phyloP scores from a whole-genome alignment of 2,329 filamentous ascomycete genomes.

The Aspergillus aculeatinus region DNA sequence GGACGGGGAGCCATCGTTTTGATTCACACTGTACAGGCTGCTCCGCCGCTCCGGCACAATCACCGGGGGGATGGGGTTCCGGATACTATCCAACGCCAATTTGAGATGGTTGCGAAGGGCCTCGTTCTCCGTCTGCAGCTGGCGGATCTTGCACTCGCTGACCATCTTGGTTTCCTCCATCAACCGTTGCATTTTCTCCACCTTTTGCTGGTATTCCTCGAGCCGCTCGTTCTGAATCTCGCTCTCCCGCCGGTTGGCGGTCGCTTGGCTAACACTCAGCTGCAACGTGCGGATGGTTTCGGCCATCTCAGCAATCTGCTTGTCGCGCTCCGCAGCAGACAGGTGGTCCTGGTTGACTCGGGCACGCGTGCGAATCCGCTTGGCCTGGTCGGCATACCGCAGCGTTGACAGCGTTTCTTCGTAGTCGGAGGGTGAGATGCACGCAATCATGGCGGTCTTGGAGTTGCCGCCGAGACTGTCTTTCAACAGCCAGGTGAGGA shows the following conservation, averaged over 20 bases:
- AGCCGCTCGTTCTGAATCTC: conserved; percentile 77
- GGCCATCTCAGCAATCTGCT: conserved; percentile 90
- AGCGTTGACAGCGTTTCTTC: conserved; percentile 95
- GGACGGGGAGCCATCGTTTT: conserved; percentile 59
- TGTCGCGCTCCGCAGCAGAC: conserved; percentile 87
- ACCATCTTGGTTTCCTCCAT: conserved; percentile 95
- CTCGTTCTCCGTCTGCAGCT: conserved; percentile 85
- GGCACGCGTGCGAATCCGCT: conserved; percentile 91
- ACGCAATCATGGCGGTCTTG: conserved; percentile 99
- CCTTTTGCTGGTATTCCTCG: conserved; percentile 91
- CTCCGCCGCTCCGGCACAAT: conserved; percentile 34
- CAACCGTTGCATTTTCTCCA: conserved; percentile 84
- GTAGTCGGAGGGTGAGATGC: conserved; percentile 92
- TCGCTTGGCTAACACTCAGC: conserved; percentile 64
- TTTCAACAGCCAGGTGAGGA: conserved; percentile 82
- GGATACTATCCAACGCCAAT: conserved; percentile 78
- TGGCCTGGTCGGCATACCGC: conserved; percentile 95
- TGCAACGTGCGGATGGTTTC: conserved; percentile 89
- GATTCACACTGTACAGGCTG: conserved; percentile 48
- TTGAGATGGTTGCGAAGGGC: conserved; percentile 83
- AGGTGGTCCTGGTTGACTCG: conserved; percentile 95
- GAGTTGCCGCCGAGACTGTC: conserved; percentile 94
- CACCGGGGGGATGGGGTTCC: conserved; percentile 77
- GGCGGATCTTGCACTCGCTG: conserved; percentile 89
- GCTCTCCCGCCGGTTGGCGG: conserved; percentile 71